Conservation (phyloP, 768 basidiomycete species). For the Mycena chlorophos region DNA sequence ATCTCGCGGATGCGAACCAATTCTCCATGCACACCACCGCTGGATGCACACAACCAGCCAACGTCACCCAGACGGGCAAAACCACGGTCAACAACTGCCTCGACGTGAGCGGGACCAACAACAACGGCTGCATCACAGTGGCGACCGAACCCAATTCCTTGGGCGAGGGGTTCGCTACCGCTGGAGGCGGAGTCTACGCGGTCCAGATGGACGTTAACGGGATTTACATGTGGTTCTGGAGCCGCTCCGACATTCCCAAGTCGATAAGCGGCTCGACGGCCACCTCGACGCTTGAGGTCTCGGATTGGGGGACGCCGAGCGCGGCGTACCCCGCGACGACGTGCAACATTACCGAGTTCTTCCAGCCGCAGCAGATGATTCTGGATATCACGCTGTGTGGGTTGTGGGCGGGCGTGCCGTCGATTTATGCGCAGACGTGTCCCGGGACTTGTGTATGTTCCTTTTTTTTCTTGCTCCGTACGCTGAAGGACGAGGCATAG, state of each 20-base stretch:
- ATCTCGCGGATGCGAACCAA: slow-evolving; percentile 51
- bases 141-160: slow-evolving; percentile 47
- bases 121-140: slow-evolving; percentile 43
- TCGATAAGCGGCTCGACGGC: slow-evolving; percentile 28
- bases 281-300: slow-evolving; percentile 31
- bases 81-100: slow-evolving; percentile 34
- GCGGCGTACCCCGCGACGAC: slow-evolving; percentile 40
- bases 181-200: slow-evolving; percentile 59
- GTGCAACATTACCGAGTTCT: slow-evolving; percentile 44
- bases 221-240: slow-evolving; percentile 29
- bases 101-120: slow-evolving; percentile 15
- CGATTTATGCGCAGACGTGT: neutral
- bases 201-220: slow-evolving; percentile 64
- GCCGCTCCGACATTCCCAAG: slow-evolving; percentile 36
- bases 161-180: slow-evolving; percentile 48
- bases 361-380: slow-evolving; percentile 48
- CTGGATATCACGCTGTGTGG: slow-evolving; percentile 59
- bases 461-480: neutral
- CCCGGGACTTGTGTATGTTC: neutral
- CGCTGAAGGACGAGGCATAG: neutral
- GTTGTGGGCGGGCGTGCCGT: slow-evolving; percentile 28
- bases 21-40: slow-evolving; percentile 53
- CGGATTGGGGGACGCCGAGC: slow-evolving; percentile 45
- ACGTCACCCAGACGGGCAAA: slow-evolving; percentile 32
- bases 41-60: slow-evolving; percentile 36